Conservation (phyloP, 2,329 filamentous ascomycete species). For the Mariannaea sp. region DNA sequence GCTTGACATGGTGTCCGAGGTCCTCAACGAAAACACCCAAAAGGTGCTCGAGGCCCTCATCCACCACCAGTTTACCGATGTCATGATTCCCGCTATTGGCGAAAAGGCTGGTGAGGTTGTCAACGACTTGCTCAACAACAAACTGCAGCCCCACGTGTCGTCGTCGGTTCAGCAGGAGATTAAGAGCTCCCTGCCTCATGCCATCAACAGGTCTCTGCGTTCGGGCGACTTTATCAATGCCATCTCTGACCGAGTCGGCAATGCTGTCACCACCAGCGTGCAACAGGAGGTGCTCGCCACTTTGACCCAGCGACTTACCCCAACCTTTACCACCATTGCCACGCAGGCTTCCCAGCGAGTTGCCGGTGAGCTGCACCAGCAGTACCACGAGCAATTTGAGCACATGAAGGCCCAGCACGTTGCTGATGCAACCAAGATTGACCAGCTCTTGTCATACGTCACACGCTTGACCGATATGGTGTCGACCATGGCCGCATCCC, state of each 20-base stretch:
- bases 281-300: constrained; percentile 69
- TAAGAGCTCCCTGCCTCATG: constrained; percentile 70
- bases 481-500: constrained; percentile 69
- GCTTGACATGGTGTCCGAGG: constrained; percentile 62
- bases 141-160: constrained; percentile 69
- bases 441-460: constrained; percentile 71
- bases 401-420: constrained; percentile 56
- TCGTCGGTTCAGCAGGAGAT: constrained; percentile 73
- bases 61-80: constrained; percentile 72
- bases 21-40: constrained; percentile 67
- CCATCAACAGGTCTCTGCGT: constrained; percentile 60
- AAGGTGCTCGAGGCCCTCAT: constrained; percentile 79
- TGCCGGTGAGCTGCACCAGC: constrained; percentile 69
- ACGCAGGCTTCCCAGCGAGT: constrained; percentile 70
- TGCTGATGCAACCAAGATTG: constrained; percentile 67
- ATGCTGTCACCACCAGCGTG: constrained; percentile 68
- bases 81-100: constrained; percentile 76
- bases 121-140: constrained; percentile 71
- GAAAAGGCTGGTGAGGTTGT: constrained; percentile 70
- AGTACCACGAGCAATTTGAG: constrained; percentile 57
- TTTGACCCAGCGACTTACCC: constrained; percentile 67
- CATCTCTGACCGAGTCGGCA: constrained; percentile 71
- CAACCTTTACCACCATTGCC: constrained; percentile 68
- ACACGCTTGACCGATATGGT: constrained; percentile 70
- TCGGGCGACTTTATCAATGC: constrained; percentile 73